Percentiles rank a stretch among this genome's conserved stretches.
These are phyloP conservation scores for Pseudogymnoascus sp. DNA, from an alignment of 2,329 filamentous ascomycete species.

Conservation along the genomic window DNA sequence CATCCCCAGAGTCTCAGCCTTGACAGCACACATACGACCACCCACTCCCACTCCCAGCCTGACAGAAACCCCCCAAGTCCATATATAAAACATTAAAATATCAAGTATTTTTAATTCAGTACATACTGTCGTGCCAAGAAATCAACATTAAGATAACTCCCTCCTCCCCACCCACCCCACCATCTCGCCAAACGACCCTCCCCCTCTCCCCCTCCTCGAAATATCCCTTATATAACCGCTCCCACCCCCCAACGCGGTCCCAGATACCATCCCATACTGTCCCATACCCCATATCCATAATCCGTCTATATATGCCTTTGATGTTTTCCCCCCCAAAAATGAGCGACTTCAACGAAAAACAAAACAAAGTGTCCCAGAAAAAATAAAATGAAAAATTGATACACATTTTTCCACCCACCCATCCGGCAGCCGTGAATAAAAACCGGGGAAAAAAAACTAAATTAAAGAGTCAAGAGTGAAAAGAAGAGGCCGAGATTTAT, in stretches of 20 bases:
- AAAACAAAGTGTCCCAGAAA: not conserved
- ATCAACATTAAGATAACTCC: not conserved
- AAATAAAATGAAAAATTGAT: not conserved
- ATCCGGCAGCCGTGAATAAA: not conserved
- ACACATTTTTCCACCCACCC: not conserved
- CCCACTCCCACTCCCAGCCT: not conserved
- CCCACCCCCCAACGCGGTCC: not conserved
- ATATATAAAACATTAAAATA: not conserved
- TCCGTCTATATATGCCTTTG: not conserved
- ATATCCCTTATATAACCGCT: not conserved
- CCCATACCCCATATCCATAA: not conserved
- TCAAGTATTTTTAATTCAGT: constrained; percentile 1
- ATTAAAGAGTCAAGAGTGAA: too few species aligned
- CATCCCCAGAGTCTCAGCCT: not conserved
- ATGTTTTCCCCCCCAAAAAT: not conserved
- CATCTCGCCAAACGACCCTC: not conserved
- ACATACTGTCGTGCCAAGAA: not conserved
- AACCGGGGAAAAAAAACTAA: too few species aligned
- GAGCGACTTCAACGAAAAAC: not conserved
- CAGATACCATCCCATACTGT: not conserved
- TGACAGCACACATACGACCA: not conserved
- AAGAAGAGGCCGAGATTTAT: too few species aligned
- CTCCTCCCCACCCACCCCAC: not conserved
- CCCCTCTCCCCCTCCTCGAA: not conserved
- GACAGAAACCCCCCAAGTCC: not conserved